These are phyloP conservation scores for Kodamaea kaohsiungensis DNA, from an alignment of 805 yeast genomes.

Conservation along the genomic window DNA sequence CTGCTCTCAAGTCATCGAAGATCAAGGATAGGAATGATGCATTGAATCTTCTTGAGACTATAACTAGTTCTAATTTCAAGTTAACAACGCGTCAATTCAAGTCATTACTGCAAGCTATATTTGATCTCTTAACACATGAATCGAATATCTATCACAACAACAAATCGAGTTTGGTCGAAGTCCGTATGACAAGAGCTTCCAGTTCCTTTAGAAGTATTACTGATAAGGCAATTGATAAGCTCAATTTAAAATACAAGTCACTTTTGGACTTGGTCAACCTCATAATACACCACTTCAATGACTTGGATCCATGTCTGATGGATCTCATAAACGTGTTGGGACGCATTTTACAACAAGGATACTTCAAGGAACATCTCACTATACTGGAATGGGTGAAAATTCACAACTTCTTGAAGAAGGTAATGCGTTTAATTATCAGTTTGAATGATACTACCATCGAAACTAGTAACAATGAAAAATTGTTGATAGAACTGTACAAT, in stretches of 20 bases:
- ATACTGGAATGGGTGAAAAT: constrained; percentile 27
- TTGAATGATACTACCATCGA: constrained; percentile 4
- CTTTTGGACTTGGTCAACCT: constrained; percentile 18
- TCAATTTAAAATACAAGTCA: constrained; percentile 23
- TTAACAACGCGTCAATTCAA: constrained; percentile 23
- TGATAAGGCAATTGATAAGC: constrained; percentile 15
- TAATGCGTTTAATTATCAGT: constrained; percentile 16
- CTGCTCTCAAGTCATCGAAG: constrained; percentile 42
- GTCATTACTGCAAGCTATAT: constrained; percentile 23
- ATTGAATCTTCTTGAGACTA: constrained; percentile 26
- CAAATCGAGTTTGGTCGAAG: constrained; percentile 25
- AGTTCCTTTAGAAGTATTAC: constrained; percentile 29
- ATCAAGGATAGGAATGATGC: constrained; percentile 58
- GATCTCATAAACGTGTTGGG: constrained; percentile 27
- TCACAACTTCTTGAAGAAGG: constrained; percentile 24
- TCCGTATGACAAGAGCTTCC: constrained; percentile 32
- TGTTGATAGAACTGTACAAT: constrained; percentile 21
- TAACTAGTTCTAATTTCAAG: constrained; percentile 20
- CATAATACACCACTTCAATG: constrained; percentile 20
- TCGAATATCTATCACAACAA: constrained; percentile 24
- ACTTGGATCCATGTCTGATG: constrained; percentile 21
- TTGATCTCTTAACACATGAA: constrained; percentile 38
- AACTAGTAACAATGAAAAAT: constrained; percentile 18
- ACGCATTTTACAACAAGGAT: constrained; percentile 21
- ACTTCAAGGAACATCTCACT: constrained; percentile 34